Evolutionary conservation across 495 filamentous ascomycete genomes (phyloP).

Genomic region (Neohortaea acidophila): DNA sequence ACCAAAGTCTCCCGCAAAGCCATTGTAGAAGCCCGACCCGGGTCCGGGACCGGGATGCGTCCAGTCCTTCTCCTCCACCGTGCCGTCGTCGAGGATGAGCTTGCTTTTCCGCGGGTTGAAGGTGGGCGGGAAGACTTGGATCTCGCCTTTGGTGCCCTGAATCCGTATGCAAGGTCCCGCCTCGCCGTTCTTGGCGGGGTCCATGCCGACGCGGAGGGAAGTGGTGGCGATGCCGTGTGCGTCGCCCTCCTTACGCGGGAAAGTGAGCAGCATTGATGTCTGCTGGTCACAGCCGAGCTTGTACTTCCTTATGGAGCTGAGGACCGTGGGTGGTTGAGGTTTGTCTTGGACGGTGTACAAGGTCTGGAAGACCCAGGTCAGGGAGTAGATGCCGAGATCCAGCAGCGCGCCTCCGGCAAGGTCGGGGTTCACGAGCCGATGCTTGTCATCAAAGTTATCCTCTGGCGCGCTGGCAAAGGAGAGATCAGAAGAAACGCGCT

Average conservation of each 20-base stretch:
- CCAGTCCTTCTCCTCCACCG: slow-evolving; percentile 26
- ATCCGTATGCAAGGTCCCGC: slow-evolving; percentile 62
- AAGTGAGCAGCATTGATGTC: slow-evolving; percentile 65
- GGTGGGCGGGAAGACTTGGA: slow-evolving; percentile 61
- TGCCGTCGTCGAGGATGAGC: slow-evolving; percentile 33
- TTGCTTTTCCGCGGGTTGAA: slow-evolving; percentile 55
- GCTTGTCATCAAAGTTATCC: slow-evolving; percentile 35
- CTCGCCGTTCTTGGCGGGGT: slow-evolving; percentile 47
- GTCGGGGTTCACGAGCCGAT: slow-evolving; percentile 79
- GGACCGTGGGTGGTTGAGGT: slow-evolving; percentile 40
- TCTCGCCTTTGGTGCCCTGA: slow-evolving; percentile 73
- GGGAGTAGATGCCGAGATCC: slow-evolving; percentile 75
- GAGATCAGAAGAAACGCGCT: slow-evolving; percentile 60
- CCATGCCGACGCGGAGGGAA: slow-evolving; percentile 48
- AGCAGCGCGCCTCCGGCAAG: slow-evolving; percentile 74
- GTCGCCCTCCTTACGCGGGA: slow-evolving; percentile 34
- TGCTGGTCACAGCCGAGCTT: slow-evolving; percentile 69
- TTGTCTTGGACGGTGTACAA: slow-evolving; percentile 59
- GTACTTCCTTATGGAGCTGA: slow-evolving; percentile 58
- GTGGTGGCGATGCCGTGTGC: slow-evolving; percentile 70
- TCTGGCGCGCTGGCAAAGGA: slow-evolving; percentile 39
- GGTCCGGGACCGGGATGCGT: slow-evolving; percentile 16
- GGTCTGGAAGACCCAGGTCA: slow-evolving; percentile 89
- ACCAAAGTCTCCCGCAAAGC: slow-evolving; percentile 11
- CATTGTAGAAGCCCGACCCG: slow-evolving; percentile 22